Evolutionary conservation across 768 basidiomycete species (phyloP), one percentile per base, ranked within the genome.

Genomic region (Trametes coccinea): DNA sequence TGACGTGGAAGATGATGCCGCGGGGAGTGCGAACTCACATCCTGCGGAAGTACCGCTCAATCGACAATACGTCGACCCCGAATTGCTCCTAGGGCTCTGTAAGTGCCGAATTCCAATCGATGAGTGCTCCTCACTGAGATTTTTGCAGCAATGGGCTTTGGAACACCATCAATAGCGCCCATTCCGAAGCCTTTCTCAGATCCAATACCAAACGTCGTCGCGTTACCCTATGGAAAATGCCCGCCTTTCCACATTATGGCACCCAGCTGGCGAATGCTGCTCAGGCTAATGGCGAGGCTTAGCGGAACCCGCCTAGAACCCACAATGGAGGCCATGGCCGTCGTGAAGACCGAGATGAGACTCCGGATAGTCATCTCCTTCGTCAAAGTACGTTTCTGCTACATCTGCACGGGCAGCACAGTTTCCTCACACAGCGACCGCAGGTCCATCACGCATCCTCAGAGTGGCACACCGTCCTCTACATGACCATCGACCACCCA

Each of bases 361-460:
- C 74, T 93, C 47, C 86, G 92, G 44, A 86, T 86, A 0, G 88
- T 93, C 0, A 74, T 93, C 57, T 91, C 93, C 67, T 91, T 93
- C 67, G 79, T 91, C 52, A 89, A 86, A 79, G 91, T 90, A 66
- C 54, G 81, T 13, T 22, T 22, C 22, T 22, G 22, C 22, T 22
- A 22, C 22, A 22, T 22, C 22, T 22, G 22, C 22, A 22, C 22
- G 22, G 22, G 22, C 22, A 22, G 22, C 10, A 14, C 7, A 16
- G 30, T 17, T 14, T 2, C 5, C 43, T 67, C 43, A 68, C 33
- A 29, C n/a, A n/a, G 8, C 14, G 40, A 47, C 17, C 11, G 29
- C 57, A 92, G 89, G 78, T 86, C 8, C 84, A 88, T 67, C 83
- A 80, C 41, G 69, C 78, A 17, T 80, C 86, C 0, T 67, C 74